phyloP scores from a whole-genome alignment of 352 stramenopile genomes.

The Pythium sukuiense region DNA sequence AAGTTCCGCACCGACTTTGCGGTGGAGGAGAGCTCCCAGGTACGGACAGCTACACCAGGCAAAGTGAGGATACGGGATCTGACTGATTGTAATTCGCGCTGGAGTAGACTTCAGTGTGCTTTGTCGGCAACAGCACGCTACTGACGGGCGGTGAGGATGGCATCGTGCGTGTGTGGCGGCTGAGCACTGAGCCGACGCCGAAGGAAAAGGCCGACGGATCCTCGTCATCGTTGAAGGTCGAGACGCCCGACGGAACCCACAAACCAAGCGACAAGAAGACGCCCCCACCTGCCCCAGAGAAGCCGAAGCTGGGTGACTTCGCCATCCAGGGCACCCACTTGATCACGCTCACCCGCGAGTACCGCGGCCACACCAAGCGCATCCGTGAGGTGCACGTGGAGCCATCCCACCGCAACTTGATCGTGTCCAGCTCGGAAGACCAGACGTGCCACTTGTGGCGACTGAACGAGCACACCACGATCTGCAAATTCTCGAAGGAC shows the following conservation, averaged over 20 bases:
- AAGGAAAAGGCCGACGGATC: slow-evolving; percentile 47
- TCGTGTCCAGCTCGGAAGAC: slow-evolving; percentile 76
- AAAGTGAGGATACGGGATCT: not conserved
- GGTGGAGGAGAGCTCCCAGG: slow-evolving; percentile 62
- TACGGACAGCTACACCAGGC: slow-evolving; percentile 10
- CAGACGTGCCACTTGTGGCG: slow-evolving; percentile 81
- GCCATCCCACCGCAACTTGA: slow-evolving; percentile 73
- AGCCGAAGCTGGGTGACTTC: slow-evolving; percentile 57
- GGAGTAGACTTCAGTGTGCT: slow-evolving; percentile 61
- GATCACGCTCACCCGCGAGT: slow-evolving; percentile 72
- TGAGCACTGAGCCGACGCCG: slow-evolving; percentile 52
- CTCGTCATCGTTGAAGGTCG: slow-evolving; percentile 34
- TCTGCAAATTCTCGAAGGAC: slow-evolving; percentile 77
- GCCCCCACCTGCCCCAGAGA: slow-evolving; percentile 14
- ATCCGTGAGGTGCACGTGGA: slow-evolving; percentile 85
- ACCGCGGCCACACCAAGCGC: slow-evolving; percentile 72
- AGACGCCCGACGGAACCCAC: slow-evolving; percentile 13
- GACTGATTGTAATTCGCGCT: not conserved
- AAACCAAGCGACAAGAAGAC: slow-evolving; percentile 29
- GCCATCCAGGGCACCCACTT: slow-evolving; percentile 49
- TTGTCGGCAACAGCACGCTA: slow-evolving; percentile 77
- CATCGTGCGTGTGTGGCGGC: slow-evolving; percentile 69
- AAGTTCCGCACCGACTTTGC: slow-evolving; percentile 86
- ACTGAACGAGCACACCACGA: slow-evolving; percentile 58
- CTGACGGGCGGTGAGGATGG: slow-evolving; percentile 84